Evolutionary conservation across 192 early-diverging fungal genomes (phyloP), one percentile per base, ranked within the genome.

Genomic region (Chytriomyces sp.): DNA sequence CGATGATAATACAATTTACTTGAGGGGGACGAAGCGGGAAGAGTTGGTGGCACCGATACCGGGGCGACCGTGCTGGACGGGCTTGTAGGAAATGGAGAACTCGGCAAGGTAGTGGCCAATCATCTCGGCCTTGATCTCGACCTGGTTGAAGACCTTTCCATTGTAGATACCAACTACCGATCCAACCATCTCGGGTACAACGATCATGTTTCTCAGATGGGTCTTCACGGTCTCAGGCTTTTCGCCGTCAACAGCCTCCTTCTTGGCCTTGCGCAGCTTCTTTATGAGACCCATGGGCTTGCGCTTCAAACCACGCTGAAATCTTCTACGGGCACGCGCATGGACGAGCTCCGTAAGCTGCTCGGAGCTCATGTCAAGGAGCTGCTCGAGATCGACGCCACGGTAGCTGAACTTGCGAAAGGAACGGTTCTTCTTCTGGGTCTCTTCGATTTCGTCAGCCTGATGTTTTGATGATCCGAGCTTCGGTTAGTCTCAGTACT

Each of bases 231-330:
- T 81, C 56, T 85, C 93, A 74, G 96, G 95, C 92, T 98, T 98
- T 88, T 98, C 96, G 83, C 85, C 80, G 70, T 85, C 79, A 55
- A 84, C 82, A 40, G 93, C 91, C 62, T 92, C 89, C 92, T 97
- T 93, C 93, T 96, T 97, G 78, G 96, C 94, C 81, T 92, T 87
- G 76, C 96, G 93, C 79, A 98, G 92, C 92, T 98, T 98, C 93
- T 98, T 98, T 89, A 98, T 98, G 66, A 98, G 84, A 65, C 93
- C 92, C 95, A 98, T 97, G 64, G 95, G 95, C 93, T 97, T 97
- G 82, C 94, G 89, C 91, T 96, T 96, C 57, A 98, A 87, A 76
- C 96, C 96, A 78, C 96, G 93, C 87, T 96, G 93, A 91, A 98
- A 98, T 82, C 93, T 89, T 89, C 96, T 90, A 86, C 96, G 93